Evolutionary conservation across 179 eudicot species (phyloP).

Genomic region (Amaranthus tricolor): DNA sequence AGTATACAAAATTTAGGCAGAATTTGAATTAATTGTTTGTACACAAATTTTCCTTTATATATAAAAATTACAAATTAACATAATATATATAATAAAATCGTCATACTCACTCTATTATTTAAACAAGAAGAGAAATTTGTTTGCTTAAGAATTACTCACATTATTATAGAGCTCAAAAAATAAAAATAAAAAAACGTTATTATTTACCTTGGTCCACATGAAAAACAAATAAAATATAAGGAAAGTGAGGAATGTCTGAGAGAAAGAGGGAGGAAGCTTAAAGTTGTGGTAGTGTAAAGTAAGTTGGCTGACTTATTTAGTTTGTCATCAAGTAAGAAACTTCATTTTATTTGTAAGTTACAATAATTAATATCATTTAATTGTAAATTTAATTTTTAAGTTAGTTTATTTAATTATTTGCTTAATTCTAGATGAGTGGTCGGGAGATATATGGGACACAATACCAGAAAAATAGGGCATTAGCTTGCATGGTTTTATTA

Average conservation of each 20-base stretch:
- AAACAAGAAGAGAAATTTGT: too few species aligned
- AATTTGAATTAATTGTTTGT: too few species aligned
- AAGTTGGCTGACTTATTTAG: neutral
- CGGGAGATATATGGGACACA: constrained; percentile 13
- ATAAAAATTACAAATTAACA: too few species aligned
- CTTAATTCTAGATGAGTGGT: neutral
- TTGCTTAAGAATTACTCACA: too few species aligned
- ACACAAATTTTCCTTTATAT: too few species aligned
- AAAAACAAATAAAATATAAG: neutral
- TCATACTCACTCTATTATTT: too few species aligned
- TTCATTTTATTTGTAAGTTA: constrained; percentile 8
- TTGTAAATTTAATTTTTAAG: neutral
- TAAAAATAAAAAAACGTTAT: too few species aligned
- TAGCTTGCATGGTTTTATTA: constrained; percentile 10
- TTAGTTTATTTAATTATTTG: neutral
- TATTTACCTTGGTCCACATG: too few species aligned
- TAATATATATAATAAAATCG: too few species aligned
- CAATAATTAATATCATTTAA: neutral
- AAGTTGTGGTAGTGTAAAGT: neutral
- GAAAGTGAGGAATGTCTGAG: constrained; percentile 23
- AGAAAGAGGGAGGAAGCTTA: constrained; percentile 22
- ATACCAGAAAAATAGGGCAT: constrained; percentile 18
- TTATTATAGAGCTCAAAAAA: too few species aligned
- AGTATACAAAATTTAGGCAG: too few species aligned
- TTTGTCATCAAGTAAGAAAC: constrained; percentile 28